Evolutionary conservation across 1,284 basidiomycete species (phyloP), one percentile per base, ranked within the genome.

Genomic region (Boletellus dicymbophilus): DNA sequence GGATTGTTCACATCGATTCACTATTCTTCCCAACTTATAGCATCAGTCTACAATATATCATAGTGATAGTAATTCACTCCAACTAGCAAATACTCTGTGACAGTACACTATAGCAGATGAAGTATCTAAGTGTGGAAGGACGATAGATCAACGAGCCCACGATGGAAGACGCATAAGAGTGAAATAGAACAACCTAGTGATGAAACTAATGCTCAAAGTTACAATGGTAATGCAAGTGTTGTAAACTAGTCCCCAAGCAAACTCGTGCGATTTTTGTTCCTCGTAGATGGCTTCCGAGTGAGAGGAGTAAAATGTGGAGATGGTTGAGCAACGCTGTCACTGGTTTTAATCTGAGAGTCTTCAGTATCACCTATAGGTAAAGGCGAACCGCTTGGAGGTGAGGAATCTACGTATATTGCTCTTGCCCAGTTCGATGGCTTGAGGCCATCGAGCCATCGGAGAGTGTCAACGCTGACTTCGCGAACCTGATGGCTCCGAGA

Each of bases 401-500:
- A 45, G 4, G 49, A 45, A 62, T 66, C 58, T 65, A 69, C 27
- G 59, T 69, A 78, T 75, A 77, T 31, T 68, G 73, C 49, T 71
- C 70, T 37, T 28, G 63, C 65, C 48, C 68, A 62, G 36, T 48
- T 61, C 16, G 70, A 69, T 36, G 77, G 69, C 46, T 68, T 66
- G 41, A 75, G 70, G 11, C 88, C 84, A 62, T 90, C 89, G 40
- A 91, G 77, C 74, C 80, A 84, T 52, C 81, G 79, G 54, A 91
- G 65, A 22, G 80, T 77, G 36, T 78, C 76, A 16, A 81, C 65
- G 18, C 77, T 78, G 21, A 87, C 74, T 44, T 85, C 76, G 30
- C 88, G 78, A 48, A 91, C 64, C 57, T 77, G 80, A 58, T 73
- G 75, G 58, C 79, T 78, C 48, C 76, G 72, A 40, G 76, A 78